Conservation (phyloP, 768 basidiomycete species). For the Candolleomyces efflorescens region DNA sequence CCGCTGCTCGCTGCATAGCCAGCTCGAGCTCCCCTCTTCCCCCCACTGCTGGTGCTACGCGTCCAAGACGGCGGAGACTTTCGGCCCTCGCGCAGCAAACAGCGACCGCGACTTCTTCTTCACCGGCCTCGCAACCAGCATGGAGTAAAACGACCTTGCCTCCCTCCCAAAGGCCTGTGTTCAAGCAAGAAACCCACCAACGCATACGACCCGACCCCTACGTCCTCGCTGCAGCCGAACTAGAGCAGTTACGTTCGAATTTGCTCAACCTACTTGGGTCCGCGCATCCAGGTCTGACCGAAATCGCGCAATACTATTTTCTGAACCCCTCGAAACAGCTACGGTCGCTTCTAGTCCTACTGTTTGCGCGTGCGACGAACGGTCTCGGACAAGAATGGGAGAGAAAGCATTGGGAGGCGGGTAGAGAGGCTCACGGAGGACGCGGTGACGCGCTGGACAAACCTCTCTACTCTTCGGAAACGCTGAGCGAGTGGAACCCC, state of each 20-base stretch:
- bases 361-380: constrained; percentile 91
- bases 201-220: constrained; percentile 55
- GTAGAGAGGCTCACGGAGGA: constrained; percentile 51
- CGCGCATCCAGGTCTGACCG: constrained; percentile 82
- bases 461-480: constrained; percentile 73
- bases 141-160: constrained; percentile 21
- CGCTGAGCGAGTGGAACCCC: constrained; percentile 90
- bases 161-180: constrained; percentile 11
- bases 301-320: constrained; percentile 92
- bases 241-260: constrained; percentile 63
- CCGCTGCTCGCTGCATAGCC: constrained; percentile 3
- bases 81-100: constrained; percentile 40
- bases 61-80: constrained; percentile 30
- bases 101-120: constrained; percentile 15
- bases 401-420: constrained; percentile 54
- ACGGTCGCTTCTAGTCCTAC: constrained; percentile 82
- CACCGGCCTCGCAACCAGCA: constrained; percentile 4
- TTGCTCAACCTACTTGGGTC: constrained; percentile 80
- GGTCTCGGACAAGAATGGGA: constrained; percentile 72
- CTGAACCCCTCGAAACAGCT: constrained; percentile 86
- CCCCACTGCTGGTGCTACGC: constrained; percentile 14
- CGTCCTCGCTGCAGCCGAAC: constrained; percentile 65
- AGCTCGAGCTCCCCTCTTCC: constrained; percentile 1
- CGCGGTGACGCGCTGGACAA: constrained; percentile 62
- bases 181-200: constrained; percentile 1